Percentiles rank a stretch among this genome's conserved stretches.
Evolutionary conservation across 345 rosid genomes (phyloP).

Genomic region (Brassica rapa): DNA sequence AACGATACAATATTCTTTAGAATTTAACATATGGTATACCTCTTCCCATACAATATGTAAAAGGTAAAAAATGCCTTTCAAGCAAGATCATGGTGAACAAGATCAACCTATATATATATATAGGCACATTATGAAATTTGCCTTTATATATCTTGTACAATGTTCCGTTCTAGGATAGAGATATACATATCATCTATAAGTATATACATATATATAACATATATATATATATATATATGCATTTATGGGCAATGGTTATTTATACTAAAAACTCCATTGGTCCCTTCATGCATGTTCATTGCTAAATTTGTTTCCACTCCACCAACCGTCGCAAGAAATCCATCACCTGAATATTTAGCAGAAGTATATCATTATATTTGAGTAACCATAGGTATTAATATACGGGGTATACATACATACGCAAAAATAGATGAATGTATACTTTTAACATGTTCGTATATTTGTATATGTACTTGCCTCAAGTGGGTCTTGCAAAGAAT

Average conservation of each 20-base stretch:
- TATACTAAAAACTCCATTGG: slow-evolving; percentile 14
- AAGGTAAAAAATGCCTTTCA: slow-evolving; percentile 3
- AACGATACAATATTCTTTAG: slow-evolving; percentile 5
- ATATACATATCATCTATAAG: slow-evolving; percentile 11
- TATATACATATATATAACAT: slow-evolving; percentile 1
- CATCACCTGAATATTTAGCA: slow-evolving; percentile 55
- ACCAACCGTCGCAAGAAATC: slow-evolving; percentile 62
- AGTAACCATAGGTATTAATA: background rate
- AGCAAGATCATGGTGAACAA: slow-evolving; percentile 12
- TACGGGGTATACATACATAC: background rate
- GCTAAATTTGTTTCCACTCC: slow-evolving; percentile 55
- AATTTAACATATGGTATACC: slow-evolving; percentile 1
- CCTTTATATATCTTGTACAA: slow-evolving; percentile 33
- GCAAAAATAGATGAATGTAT: background rate
- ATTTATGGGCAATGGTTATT: slow-evolving; percentile 12
- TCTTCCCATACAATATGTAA: background rate
- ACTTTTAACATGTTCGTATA: background rate
- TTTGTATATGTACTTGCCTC: slow-evolving; percentile 43
- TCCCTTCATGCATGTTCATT: slow-evolving; percentile 12
- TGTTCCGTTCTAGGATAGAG: slow-evolving; percentile 29
- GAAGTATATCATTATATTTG: slow-evolving; percentile 9
- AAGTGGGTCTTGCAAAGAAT: slow-evolving; percentile 79
- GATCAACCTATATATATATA: slow-evolving; percentile 16
- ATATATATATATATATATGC: background rate
- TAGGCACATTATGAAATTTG: slow-evolving; percentile 13